Evolutionary conservation across 768 basidiomycete genomes (phyloP), one percentile per base, ranked within the genome.

Genomic region (Chalciporus sphaerocephalus): DNA sequence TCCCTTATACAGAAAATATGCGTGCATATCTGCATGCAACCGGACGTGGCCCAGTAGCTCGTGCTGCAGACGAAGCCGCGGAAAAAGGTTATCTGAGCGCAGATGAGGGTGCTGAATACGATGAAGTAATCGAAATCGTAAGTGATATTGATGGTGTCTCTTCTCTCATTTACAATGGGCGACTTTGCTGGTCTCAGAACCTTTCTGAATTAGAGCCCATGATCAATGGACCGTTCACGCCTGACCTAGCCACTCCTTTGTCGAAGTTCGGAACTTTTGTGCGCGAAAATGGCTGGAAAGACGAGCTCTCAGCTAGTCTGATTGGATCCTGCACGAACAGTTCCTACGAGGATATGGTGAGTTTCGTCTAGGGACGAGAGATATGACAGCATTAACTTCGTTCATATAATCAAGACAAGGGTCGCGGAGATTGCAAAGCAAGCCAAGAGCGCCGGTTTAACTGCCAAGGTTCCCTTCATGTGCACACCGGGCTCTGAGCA

Each of bases 281-380:
- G 16, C 72, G 81, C 62, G 80, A 85, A 52, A 87, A 92, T 65
- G 87, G 87, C 10, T 98, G 94, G 92, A 92, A 92, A 64, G 90
- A 93, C 59, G 86, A 91, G 63, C 72, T 98, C 41, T 87, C 92
- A 10, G 95, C 93, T 18, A 81, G 76, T 40, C 75, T 99, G 21
- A 99, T 99, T 59, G 96, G 96, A 18, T 96, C 92, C n/a, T 99
- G 96, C 67, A 99, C 96, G 23, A 99, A 99, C 66, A 96, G 93
- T 48, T 96, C 93, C 5, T 99, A 98, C 61, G 91, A 95, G 64
- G 91, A 93, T 60, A 85, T 93, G 91, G 90, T 89, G 50, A 65
- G 49, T 10, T 46, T 27, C 35, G 28, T 9, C 40, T 6, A 2
- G 21, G 36, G 8, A 24, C 33, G 42, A 44, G 42, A 32, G 27